Base-by-base conservation (phyloP, 75 land plant genomes). In the Selaginella moellendorffii region DNA sequence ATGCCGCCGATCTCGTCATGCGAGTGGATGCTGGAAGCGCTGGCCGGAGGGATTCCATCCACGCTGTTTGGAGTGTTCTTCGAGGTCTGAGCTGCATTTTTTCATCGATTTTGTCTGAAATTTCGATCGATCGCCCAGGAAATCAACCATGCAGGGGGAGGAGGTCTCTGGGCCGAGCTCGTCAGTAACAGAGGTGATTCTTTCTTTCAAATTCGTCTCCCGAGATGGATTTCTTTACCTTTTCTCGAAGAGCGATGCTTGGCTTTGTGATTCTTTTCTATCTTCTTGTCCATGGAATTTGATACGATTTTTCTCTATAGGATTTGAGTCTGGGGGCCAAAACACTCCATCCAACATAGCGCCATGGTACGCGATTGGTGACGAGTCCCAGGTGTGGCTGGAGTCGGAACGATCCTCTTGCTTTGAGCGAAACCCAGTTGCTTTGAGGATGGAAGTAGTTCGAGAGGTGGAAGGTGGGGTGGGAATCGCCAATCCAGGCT, bases 151-250 rank as follows among this genome's bases (percentile, higher is more conserved):
- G 90, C 98, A 2, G 98, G 98, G 22, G 80, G 84, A 69, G 98
- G 98, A 52, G 98, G 98, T 2, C 25, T 93, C 19, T 93, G 98
- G 98, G 96, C 96, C 36, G 98, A 93, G 78, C 96, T 93, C 72
- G 87, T 93, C 0, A 80, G 77, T 68, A 93, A 93, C 65, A 77
- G 98, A 77, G 98, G 98, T 88, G 28, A 53, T 31, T 26, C 29
- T n/a, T n/a, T n/a, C n/a, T n/a, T n/a, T n/a, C n/a, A n/a, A 36
- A 36, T 36, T 36, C 14, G 46, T 36, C 46, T 36, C 14, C 10
- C 46, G 14, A n/a, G n/a, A n/a, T n/a, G n/a, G n/a, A n/a, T n/a
- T n/a, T n/a, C n/a, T n/a, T n/a, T n/a, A n/a, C n/a, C n/a, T n/a
- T n/a, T n/a, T n/a, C n/a, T n/a, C n/a, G n/a, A n/a, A n/a, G n/a